Conservation (phyloP, 1,284 basidiomycete species). For the Boletus holoroseus region DNA sequence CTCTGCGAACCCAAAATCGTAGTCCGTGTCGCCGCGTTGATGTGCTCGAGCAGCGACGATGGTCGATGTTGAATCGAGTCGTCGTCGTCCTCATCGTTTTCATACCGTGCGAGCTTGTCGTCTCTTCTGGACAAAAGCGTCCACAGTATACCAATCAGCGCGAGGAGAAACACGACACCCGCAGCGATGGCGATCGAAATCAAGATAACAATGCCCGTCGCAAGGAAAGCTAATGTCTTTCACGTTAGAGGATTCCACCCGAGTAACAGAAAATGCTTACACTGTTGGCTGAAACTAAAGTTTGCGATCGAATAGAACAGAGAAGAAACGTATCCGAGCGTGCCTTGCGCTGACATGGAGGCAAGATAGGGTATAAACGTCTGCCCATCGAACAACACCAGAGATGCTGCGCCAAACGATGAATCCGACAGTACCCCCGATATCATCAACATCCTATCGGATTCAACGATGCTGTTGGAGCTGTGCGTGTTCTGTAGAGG, state of each 20-base stretch:
- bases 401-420: slow-evolving; percentile 73
- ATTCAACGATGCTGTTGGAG: slow-evolving; percentile 68
- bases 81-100: slow-evolving; percentile 68
- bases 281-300: slow-evolving; percentile 68
- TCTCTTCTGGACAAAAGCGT: slow-evolving; percentile 79
- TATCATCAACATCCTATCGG: slow-evolving; percentile 86
- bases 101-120: slow-evolving; percentile 57
- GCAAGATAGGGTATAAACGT: slow-evolving; percentile 81
- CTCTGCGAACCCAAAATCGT: slow-evolving; percentile 61
- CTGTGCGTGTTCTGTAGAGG: slow-evolving; percentile 74
- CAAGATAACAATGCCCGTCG: slow-evolving; percentile 89
- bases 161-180: slow-evolving; percentile 89
- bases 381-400: slow-evolving; percentile 84
- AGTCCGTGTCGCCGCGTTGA: slow-evolving; percentile 79
- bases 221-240: slow-evolving; percentile 65
- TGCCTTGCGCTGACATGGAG: slow-evolving; percentile 63
- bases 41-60: slow-evolving; percentile 77
- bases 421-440: slow-evolving; percentile 75
- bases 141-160: slow-evolving; percentile 85
- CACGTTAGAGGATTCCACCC: slow-evolving; percentile 14
- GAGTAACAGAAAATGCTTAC: slow-evolving; percentile 42
- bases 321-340: slow-evolving; percentile 67
- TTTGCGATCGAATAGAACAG: slow-evolving; percentile 76
- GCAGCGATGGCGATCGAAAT: slow-evolving; percentile 97
- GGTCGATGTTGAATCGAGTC: slow-evolving; percentile 68